A percentile compares a stretch with the other conserved stretches of the same genome.
Evolutionary conservation across 495 filamentous ascomycete genomes (phyloP).

Genomic region (Aspergillus olivimuriae): DNA sequence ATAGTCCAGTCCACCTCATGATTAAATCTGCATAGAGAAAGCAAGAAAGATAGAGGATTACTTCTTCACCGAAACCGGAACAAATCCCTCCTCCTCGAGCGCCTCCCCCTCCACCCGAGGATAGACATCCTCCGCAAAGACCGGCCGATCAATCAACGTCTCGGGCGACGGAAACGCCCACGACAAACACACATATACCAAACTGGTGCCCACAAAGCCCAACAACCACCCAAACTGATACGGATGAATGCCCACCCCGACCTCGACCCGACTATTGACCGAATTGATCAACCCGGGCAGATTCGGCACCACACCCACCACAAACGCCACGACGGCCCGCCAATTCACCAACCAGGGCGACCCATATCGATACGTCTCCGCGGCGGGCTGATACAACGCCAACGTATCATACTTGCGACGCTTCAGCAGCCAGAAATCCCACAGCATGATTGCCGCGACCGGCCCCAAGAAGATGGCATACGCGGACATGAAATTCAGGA

Average conservation of each 20-base stretch:
- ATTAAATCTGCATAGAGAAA: no score
- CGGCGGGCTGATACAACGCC: slow-evolving; percentile 36
- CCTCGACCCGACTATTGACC: slow-evolving; percentile 38
- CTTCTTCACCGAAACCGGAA: no score
- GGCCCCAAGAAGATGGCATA: slow-evolving; percentile 65
- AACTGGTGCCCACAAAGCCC: slow-evolving; percentile 42
- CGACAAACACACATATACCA: slow-evolving; percentile 40
- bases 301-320: slow-evolving; percentile 56
- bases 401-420: slow-evolving; percentile 53
- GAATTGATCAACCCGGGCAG: slow-evolving; percentile 52
- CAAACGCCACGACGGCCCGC: slow-evolving; percentile 57
- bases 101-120: slow-evolving; percentile 24
- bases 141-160: slow-evolving; percentile 31
- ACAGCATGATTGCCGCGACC: slow-evolving; percentile 59
- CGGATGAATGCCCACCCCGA: slow-evolving; percentile 42
- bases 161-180: slow-evolving; percentile 30
- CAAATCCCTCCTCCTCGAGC: slow-evolving; percentile 15
- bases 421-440: slow-evolving; percentile 65
- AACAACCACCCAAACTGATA: slow-evolving; percentile 53
- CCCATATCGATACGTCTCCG: slow-evolving; percentile 47
- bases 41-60: no score
- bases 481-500: slow-evolving; percentile 57
- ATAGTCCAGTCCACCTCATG: no score
- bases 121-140: slow-evolving; percentile 47
- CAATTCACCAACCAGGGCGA: slow-evolving; percentile 55